phyloP scores from a whole-genome alignment of 495 filamentous ascomycete genomes.

The Niebla homalea region DNA sequence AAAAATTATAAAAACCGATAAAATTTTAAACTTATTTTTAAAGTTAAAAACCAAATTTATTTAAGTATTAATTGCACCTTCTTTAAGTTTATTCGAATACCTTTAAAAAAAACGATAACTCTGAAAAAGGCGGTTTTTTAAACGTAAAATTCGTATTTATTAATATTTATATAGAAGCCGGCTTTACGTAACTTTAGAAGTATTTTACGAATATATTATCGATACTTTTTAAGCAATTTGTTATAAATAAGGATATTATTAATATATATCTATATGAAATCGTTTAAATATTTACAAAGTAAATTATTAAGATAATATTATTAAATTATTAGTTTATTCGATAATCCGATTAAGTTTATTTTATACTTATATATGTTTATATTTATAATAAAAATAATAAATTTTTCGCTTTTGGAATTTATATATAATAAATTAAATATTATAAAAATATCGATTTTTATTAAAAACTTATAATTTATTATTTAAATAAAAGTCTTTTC shows the following conservation, averaged over 20 bases:
- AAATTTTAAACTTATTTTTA: neutral
- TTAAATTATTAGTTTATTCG: neutral
- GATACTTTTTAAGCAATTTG: no score
- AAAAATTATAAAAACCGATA: neutral
- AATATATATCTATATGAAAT: neutral
- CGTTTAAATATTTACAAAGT: neutral
- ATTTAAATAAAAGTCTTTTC: neutral
- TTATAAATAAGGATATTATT: no score
- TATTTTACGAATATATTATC: no score
- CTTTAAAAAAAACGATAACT: neutral
- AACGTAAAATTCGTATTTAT: neutral
- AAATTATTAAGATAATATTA: neutral
- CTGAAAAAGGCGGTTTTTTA: neutral
- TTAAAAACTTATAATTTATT: neutral
- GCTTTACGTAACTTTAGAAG: no score
- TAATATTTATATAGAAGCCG: neutral
- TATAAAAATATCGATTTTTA: neutral
- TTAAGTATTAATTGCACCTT: no score
- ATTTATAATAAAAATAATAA: neutral
- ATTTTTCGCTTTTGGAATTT: neutral
- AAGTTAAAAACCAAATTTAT: neutral
- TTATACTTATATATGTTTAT: neutral
- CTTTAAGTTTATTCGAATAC: neutral
- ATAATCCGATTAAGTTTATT: neutral
- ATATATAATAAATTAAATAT: constrained; percentile 1